Evolutionary conservation across 2,329 filamentous ascomycete species (phyloP), one percentile per base, ranked within the genome.

Genomic region (Stromatinia cepivora): DNA sequence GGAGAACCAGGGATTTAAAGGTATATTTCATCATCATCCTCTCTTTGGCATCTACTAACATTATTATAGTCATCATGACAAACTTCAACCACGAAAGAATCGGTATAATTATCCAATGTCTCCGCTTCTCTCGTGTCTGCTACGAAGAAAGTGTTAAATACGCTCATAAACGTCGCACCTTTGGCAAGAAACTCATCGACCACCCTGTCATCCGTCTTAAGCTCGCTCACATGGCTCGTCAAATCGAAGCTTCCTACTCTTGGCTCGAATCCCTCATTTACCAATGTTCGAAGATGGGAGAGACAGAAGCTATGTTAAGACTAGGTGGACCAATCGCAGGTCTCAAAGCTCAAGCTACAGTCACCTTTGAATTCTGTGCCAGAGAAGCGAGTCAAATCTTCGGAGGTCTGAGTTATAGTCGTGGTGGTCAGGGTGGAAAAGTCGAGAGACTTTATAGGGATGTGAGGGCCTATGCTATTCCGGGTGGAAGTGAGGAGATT

Each of bases 31-130:
- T 28, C 31, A 53, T 22, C 22, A 4, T 53, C 5, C 25, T 17
- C 45, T 6, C 20, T 56, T 58, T 48, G 13, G 31, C 48, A 34
- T 13, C 25, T 58, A 72, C 73, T 73, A 57, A 72, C 28, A 57
- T 62, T 5, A 22, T 11, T 2, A 67, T 71, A 87, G 93, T 97
- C 79, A 94, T 99, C 85, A 98, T 98, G 94, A 97, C 93, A 80
- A 97, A 97, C 86, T 97, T 97, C 86, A 98, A 98, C 87, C 95
- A 98, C 85, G 95, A 99, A 84, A 92, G 95, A 72, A 94, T 99
- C 76, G 95, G 95, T 72, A 98, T 99, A 81, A 94, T 98, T 82
- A 98, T 98, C 84, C 95, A 99, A 82, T 97, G 90, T 78, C 81
- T 97, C 73, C 93, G 95, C 78, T 98, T 99, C 87, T 90, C 92